Percentiles rank a stretch among this genome's conserved stretches.
Evolutionary conservation across 2,329 filamentous ascomycete species (phyloP).

Genomic region (Microdochium paspali): DNA sequence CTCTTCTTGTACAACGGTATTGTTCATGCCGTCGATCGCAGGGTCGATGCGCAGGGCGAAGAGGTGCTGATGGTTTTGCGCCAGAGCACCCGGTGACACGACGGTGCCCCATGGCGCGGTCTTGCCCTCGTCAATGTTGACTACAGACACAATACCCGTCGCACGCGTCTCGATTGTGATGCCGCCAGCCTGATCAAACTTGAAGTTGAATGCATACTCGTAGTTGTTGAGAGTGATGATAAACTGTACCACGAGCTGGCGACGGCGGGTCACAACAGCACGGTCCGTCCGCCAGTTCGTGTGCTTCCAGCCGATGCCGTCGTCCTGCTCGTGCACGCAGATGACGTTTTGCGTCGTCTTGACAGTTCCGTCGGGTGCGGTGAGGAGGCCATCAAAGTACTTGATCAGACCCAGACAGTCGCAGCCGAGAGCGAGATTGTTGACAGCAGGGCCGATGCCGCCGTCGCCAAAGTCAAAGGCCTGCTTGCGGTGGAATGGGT

Average conservation of each 20-base stretch:
- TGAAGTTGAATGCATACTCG: conserved; percentile 48
- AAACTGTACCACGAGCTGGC: conserved; percentile 58
- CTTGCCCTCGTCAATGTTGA: conserved; percentile 43
- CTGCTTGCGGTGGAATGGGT: conserved; percentile 59
- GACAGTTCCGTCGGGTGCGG: conserved; percentile 42
- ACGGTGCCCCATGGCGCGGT: conserved; percentile 49
- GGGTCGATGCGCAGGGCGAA: conserved; percentile 59
- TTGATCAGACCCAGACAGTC: conserved; percentile 63
- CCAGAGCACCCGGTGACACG: conserved; percentile 54
- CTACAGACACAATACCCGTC: conserved; percentile 5
- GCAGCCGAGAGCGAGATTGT: conserved; percentile 60
- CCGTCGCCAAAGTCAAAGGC: conserved; percentile 66
- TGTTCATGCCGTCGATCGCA: conserved; percentile 45
- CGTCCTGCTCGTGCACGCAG: conserved; percentile 63
- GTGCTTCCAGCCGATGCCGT: conserved; percentile 64
- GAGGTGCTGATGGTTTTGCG: conserved; percentile 63
- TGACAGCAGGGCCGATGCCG: conserved; percentile 56
- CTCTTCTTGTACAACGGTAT: conserved; percentile 36
- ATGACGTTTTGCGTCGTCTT: conserved; percentile 46
- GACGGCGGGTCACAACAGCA: conserved; percentile 48
- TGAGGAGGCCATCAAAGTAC: conserved; percentile 48
- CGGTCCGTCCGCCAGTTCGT: conserved; percentile 57
- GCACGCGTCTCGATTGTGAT: conserved; percentile 49
- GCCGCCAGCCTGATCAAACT: conserved; percentile 52
- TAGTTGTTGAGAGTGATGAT: conserved; percentile 64